These are phyloP conservation scores for Striga hermonthica DNA, from an alignment of 305 asterid species.

Conservation along the genomic window DNA sequence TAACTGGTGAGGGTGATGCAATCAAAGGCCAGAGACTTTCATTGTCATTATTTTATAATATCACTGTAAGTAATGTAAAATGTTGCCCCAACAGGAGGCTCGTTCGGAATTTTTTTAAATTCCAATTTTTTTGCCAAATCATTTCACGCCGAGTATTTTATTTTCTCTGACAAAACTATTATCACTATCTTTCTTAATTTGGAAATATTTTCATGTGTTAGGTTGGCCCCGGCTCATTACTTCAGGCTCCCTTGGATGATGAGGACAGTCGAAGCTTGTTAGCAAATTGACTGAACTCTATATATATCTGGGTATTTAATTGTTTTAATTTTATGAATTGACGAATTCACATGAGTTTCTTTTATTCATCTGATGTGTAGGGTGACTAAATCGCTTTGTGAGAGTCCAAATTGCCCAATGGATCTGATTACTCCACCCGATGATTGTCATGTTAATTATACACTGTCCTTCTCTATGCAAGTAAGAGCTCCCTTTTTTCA, in stretches of 20 bases:
- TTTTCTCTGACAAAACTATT: conserved; percentile 24
- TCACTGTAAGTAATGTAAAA: conserved; percentile 58
- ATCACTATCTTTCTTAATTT: conserved; percentile 28
- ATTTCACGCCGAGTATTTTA: conserved; percentile 25
- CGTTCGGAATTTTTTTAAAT: conserved; percentile 13
- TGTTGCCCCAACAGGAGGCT: conserved; percentile 3
- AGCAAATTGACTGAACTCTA: conserved; percentile 28
- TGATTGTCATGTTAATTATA: conserved; percentile 96
- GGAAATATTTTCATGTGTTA: conserved; percentile 34
- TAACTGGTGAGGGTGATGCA: conserved; percentile 91
- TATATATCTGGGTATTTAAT: conserved; percentile 20
- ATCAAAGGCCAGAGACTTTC: conserved; percentile 91
- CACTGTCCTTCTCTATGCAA: conserved; percentile 86
- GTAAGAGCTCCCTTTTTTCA: conserved; percentile 34
- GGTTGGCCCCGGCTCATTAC: conserved; percentile 96
- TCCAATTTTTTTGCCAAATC: conserved; percentile 21
- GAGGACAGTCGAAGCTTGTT: conserved; percentile 74
- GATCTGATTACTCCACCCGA: conserved; percentile 94
- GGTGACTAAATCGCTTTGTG: conserved; percentile 84
- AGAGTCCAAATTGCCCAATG: conserved; percentile 72
- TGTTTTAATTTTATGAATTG: conserved; percentile 26
- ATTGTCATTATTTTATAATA: conserved; percentile 80
- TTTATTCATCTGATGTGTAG: conserved; percentile 48
- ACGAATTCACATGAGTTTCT: conserved; percentile 31
- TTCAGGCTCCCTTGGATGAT: conserved; percentile 94